Evolutionary conservation across 768 basidiomycete genomes (phyloP), one percentile per base, ranked within the genome.

Genomic region (Infundibulicybe gibba): DNA sequence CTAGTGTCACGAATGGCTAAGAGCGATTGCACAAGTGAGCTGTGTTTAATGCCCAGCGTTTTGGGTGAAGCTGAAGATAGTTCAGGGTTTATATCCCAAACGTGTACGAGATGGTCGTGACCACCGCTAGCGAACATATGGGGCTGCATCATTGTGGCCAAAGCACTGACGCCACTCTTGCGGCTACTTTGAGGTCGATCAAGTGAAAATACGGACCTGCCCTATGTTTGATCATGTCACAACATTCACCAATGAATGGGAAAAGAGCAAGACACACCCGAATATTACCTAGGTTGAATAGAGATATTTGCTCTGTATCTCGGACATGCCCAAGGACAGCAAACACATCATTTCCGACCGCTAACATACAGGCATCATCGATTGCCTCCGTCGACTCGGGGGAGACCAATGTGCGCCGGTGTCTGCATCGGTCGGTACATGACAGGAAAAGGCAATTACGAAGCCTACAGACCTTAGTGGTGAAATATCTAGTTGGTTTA

Each of bases 61-160:
- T 51, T 51, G 0, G 64, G 54, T 1, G 64, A 58, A 19, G 67
- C 64, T 25, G 61, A 49, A 19, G 64, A 57, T 33, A 66, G 43
- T 50, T 68, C 66, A 4, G 58, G 54, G 5, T 64, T 53, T 25
- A 76, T 45, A 13, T 66, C 60, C 79, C 79, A 79, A 5, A 77
- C 54, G 47, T 76, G 75, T 14, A 79, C 65, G 32, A 53, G 45
- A 45, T 76, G 76, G 55, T 79, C 75, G 40, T 74, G 67, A 5
- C 77, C 76, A 19, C 76, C 78, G 8, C 66, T 79, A 3, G 65
- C 75, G 56, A 79, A 78, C 58, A 63, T 59, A 32, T 61, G 54
- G 11, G 70, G 66, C 31, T 69, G 70, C 55, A 63, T 57, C 62
- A 77, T 59, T 12, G 70, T 34, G n/a, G 70, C 57, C 10, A 77